Evolutionary conservation across 148 eudicot species (phyloP).

Genomic region (Dysphania ambrosioides): DNA sequence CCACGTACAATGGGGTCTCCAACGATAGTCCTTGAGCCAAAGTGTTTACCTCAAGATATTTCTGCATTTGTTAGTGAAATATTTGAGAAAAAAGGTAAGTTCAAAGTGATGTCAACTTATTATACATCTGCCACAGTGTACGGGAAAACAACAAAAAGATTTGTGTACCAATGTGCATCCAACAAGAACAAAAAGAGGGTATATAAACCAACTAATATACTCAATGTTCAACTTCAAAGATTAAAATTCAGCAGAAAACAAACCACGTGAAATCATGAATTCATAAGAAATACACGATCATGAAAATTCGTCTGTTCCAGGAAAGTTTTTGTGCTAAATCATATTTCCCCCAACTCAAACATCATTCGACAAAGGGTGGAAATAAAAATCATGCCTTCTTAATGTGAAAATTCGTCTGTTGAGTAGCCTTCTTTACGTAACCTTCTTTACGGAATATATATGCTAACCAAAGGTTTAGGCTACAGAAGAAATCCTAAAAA

Average conservation of each 20-base stretch:
- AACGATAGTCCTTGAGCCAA: constrained; percentile 43
- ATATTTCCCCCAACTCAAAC: no score
- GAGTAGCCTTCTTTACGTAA: no score
- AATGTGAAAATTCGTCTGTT: no score
- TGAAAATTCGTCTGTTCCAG: neutral
- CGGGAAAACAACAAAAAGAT: neutral
- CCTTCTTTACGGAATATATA: neutral
- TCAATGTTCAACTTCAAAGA: neutral
- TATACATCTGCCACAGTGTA: neutral
- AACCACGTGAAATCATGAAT: neutral
- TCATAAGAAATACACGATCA: neutral
- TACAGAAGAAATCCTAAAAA: neutral
- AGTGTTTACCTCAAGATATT: constrained; percentile 51
- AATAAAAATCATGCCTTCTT: no score
- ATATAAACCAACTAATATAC: neutral
- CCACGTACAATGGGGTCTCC: constrained; percentile 49
- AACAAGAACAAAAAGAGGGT: neutral
- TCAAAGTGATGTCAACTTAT: neutral
- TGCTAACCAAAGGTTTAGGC: neutral
- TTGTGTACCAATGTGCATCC: neutral
- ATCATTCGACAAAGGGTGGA: no score
- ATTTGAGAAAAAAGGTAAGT: neutral
- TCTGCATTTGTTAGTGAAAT: constrained; percentile 32
- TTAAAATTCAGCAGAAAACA: neutral
- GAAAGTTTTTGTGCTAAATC: no score